Evolutionary conservation across 495 filamentous ascomycete species (phyloP), one percentile per base, ranked within the genome.

Genomic region (Chaetomidium leptoderma): DNA sequence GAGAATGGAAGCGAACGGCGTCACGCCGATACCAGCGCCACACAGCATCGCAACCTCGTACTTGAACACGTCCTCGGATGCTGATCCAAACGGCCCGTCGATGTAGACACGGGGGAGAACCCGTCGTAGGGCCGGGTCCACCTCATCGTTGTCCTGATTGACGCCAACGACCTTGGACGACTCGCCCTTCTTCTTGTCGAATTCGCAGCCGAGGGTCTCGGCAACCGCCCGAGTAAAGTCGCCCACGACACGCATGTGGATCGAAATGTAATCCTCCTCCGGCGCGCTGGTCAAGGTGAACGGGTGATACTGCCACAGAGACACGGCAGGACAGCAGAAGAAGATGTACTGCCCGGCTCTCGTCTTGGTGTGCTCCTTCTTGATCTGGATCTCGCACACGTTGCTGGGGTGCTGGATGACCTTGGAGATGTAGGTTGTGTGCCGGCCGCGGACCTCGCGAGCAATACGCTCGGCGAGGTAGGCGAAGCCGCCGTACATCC

Each of bases 321-420:
- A 89, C 29, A 90, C 84, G 57, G 88, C 86, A 1, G 88, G 88
- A 67, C 88, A 91, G 76, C 86, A 90, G 48, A 91, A 78, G 74
- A 89, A 88, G 54, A 91, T 89, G 71, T 89, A 90, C 78, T 91
- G 88, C 35, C 88, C 88, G 49, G 87, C 87, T 55, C 79, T 80
- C n/a, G 86, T 85, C 73, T 83, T 86, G 30, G 86, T 88, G 70
- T 85, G 76, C 64, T 87, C 86, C 65, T 90, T 91, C 78, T 90
- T 90, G 70, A 92, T 89, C 69, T 91, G 88, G 51, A 92, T 89
- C 65, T 92, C 88, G 64, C 86, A 82, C 19, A 92, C 88, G 62
- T 88, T 88, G 72, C 86, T 87, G 6, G 88, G 87, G 72, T 91
- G 88, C 69, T 90, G 87, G 60, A 91, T 85, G 66, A 91, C 87